Conservation (phyloP, 768 basidiomycete genomes). For the Hericium erinaceus region DNA sequence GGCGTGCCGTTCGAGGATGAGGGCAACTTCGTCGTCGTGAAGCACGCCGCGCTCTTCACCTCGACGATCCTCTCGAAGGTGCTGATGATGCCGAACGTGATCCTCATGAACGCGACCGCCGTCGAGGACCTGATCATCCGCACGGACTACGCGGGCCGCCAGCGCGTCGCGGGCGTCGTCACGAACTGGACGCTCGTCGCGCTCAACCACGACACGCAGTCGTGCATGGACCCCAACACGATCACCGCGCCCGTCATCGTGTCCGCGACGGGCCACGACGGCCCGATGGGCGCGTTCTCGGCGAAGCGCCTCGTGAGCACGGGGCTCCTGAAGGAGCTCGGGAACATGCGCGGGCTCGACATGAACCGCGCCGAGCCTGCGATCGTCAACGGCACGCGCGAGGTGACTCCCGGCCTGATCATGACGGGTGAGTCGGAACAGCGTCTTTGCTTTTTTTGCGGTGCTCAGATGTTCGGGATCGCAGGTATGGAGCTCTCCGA, state of each 20-base stretch:
- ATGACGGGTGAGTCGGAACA: constrained; percentile 46
- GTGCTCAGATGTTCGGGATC: neutral
- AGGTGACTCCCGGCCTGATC: constrained; percentile 67
- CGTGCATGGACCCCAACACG: constrained; percentile 60
- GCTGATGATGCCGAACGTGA: constrained; percentile 60
- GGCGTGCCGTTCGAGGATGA: constrained; percentile 74
- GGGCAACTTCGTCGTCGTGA: constrained; percentile 69
- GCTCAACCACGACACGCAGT: constrained; percentile 66
- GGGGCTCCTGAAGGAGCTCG: constrained; percentile 63
- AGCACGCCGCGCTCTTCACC: constrained; percentile 77
- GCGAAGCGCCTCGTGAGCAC: constrained; percentile 72
- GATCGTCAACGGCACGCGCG: constrained; percentile 70
- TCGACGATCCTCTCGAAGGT: constrained; percentile 66
- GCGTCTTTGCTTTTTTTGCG: neutral
- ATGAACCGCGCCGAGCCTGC: constrained; percentile 78
- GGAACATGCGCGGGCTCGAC: constrained; percentile 73
- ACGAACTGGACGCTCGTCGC: constrained; percentile 44
- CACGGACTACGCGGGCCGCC: constrained; percentile 33
- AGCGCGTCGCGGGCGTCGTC: constrained; percentile 45
- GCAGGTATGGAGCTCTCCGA: constrained; percentile 77
- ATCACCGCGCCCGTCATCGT: constrained; percentile 73
- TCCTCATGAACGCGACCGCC: constrained; percentile 70
- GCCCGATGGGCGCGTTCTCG: constrained; percentile 74
- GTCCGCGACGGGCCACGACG: constrained; percentile 69
- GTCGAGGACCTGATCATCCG: constrained; percentile 75